These are phyloP conservation scores for Tolypocladium tropicale DNA, from an alignment of 2,329 filamentous ascomycete species.

Conservation along the genomic window DNA sequence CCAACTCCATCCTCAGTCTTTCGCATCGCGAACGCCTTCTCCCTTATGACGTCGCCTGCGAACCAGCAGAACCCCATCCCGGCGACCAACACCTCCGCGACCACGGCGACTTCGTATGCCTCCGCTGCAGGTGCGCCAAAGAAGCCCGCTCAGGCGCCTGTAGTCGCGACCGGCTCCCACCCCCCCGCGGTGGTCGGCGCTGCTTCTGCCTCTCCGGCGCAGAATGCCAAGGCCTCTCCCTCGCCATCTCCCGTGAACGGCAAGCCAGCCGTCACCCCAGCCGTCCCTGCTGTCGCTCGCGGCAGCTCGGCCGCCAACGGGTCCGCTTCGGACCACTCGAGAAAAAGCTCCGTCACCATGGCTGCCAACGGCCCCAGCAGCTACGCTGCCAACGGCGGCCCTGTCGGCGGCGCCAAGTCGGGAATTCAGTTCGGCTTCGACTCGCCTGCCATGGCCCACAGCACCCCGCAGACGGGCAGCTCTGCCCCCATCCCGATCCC, in stretches of 20 bases:
- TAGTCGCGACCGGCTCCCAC: slow-evolving; percentile 48
- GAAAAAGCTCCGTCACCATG: slow-evolving; percentile 88
- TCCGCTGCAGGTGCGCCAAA: slow-evolving; percentile 54
- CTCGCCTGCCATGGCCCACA: slow-evolving; percentile 56
- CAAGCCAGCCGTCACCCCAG: slow-evolving; percentile 60
- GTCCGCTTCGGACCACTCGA: slow-evolving; percentile 57
- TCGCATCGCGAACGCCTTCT: slow-evolving; percentile 18
- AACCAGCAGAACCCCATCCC: slow-evolving; percentile 41
- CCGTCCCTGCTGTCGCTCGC: slow-evolving; percentile 56
- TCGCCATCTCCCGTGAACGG: slow-evolving; percentile 78
- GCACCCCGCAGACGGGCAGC: slow-evolving; percentile 48
- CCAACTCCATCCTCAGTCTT: background rate
- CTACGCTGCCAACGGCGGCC: slow-evolving; percentile 66
- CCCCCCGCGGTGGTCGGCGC: slow-evolving; percentile 45
- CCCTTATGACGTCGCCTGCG: slow-evolving; percentile 52
- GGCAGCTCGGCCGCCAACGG: slow-evolving; percentile 60
- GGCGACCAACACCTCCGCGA: slow-evolving; percentile 48
- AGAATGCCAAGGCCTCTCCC: slow-evolving; percentile 53
- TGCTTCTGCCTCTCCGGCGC: slow-evolving; percentile 36
- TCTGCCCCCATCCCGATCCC: slow-evolving; percentile 54
- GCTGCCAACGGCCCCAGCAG: slow-evolving; percentile 69
- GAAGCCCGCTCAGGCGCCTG: slow-evolving; percentile 50
- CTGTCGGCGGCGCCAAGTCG: slow-evolving; percentile 45
- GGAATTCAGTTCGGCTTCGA: slow-evolving; percentile 78
- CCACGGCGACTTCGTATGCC: slow-evolving; percentile 54